Evolutionary conservation across 2,329 filamentous ascomycete species (phyloP).

Genomic region (Pseudogymnoascus sp.): DNA sequence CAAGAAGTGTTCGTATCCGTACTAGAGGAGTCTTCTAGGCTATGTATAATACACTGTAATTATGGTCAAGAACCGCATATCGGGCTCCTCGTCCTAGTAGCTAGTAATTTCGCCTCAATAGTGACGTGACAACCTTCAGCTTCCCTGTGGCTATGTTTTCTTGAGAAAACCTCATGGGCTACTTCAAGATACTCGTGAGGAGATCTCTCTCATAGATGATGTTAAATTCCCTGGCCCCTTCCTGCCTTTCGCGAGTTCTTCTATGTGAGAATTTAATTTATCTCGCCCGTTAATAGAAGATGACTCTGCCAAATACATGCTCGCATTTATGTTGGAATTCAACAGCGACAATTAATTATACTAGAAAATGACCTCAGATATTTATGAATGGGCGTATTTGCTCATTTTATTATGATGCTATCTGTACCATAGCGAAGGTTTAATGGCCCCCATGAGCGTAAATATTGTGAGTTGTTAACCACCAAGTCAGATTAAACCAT

Average conservation of each 20-base stretch:
- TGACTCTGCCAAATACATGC: not conserved
- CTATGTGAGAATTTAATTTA: not conserved
- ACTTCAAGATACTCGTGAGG: not conserved
- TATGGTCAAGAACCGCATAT: not conserved
- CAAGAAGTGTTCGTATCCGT: not conserved
- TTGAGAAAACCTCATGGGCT: no score
- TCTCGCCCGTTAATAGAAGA: not conserved
- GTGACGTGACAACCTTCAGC: no score
- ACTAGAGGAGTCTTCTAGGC: not conserved
- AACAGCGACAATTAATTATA: no score
- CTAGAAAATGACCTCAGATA: not conserved
- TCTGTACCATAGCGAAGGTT: not conserved
- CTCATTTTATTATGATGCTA: not conserved
- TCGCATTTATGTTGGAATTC: no score
- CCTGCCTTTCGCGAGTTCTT: not conserved
- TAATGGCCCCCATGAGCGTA: not conserved
- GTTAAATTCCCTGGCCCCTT: not conserved
- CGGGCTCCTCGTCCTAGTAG: no score
- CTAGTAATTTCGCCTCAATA: no score
- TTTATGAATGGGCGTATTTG: not conserved
- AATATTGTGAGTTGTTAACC: not conserved
- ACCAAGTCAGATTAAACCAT: not conserved
- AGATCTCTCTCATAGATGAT: not conserved
- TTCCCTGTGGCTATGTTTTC: no score
- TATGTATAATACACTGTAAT: not conserved